Evolutionary conservation across 345 rosid species (phyloP), one percentile per base, ranked within the genome.

Genomic region (Eucalyptus polyanthemos): DNA sequence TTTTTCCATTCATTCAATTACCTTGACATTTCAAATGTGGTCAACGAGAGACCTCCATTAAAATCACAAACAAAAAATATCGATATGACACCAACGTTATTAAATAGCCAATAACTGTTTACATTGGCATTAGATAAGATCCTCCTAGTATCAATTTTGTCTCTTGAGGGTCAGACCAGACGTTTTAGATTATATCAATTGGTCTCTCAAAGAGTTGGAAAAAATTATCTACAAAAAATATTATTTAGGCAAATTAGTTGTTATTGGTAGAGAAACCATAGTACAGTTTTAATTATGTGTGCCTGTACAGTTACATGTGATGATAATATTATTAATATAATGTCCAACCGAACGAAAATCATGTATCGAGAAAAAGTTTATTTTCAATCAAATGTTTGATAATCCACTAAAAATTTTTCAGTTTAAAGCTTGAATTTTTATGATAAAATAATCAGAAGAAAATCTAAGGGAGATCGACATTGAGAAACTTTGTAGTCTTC

Each of bases 301-400:
- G 31, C 31, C 67, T 4, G 1, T 60, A 60, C 67, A 12, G 9
- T 60, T 12, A 25, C 14, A 60, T 27, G 2, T 3, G 15, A 27
- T 6, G 67, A 60, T 11, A 60, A 60, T 60, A 25, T 27, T 60
- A 60, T 60, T 5, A 60, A 60, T 56, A 56, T 56, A 7, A 24
- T 56, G 2, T 60, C 16, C 31, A 60, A 6, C 67, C 2, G 67
- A 60, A 56, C 1, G 11, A 24, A 56, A 56, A 56, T 10, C 62
- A 24, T 2, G 29, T 4, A 9, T 29, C 0, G 0, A 27, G 31
- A 60, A 60, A 60, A 60, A 5, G 15, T 27, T 5, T 60, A 13
- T 60, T 6, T 60, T 60, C 67, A 60, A 60, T 27, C 29, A 60
- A 60, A 25, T 11, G n/a, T 60, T 25, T 60, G 31, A 60, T 60